Percentiles rank a stretch among this genome's conserved stretches.
These are phyloP conservation scores for Dioscorea alata DNA, from an alignment of 106 monocot genomes.

Conservation along the genomic window DNA sequence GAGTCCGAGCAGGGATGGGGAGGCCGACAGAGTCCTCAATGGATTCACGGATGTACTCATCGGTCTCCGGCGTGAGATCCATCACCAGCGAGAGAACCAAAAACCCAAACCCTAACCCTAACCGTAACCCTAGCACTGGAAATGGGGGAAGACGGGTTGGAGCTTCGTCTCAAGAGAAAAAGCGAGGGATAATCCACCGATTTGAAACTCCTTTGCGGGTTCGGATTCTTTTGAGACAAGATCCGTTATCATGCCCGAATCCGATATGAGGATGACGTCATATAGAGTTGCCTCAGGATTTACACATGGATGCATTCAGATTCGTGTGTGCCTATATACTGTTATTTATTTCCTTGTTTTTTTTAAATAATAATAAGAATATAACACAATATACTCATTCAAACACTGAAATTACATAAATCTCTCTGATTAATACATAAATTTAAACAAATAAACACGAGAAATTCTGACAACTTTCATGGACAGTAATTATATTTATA, in stretches of 20 bases:
- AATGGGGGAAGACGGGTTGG: too few species aligned
- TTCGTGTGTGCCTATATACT: too few species aligned
- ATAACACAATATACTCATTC: too few species aligned
- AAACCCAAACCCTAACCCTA: constrained; percentile 6
- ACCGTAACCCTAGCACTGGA: constrained; percentile 6
- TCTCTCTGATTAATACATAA: too few species aligned
- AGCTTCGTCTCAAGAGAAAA: too few species aligned
- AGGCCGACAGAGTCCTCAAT: constrained; percentile 72
- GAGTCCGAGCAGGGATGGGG: constrained; percentile 48
- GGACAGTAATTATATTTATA: too few species aligned
- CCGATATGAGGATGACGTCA: background rate
- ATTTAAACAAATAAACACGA: too few species aligned
- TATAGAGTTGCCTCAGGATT: background rate
- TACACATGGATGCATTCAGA: background rate
- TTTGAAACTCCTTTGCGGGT: background rate
- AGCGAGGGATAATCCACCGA: background rate
- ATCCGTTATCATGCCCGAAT: too few species aligned
- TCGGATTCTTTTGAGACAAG: background rate
- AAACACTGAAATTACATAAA: too few species aligned
- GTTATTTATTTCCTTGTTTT: too few species aligned
- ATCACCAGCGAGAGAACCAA: constrained; percentile 39
- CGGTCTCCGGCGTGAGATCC: constrained; percentile 51
- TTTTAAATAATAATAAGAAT: too few species aligned
- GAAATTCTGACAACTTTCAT: too few species aligned
- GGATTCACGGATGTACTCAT: constrained; percentile 67